Base-by-base conservation (phyloP, 495 filamentous ascomycete species). In the Staphylotrichum longicolle region DNA sequence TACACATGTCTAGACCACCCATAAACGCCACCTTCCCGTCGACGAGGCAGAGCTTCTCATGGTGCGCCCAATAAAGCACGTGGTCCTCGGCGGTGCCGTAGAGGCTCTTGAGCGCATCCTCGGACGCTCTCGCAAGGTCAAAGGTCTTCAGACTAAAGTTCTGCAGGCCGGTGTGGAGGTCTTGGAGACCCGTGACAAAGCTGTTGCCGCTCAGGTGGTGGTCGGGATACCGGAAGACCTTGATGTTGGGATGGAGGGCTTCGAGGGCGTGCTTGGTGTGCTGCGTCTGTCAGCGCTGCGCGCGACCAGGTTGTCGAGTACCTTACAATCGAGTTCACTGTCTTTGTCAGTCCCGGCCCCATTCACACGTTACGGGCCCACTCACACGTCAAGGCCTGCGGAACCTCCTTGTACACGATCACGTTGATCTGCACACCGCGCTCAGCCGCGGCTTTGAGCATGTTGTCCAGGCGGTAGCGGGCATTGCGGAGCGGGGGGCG, bases 331-430 rank as follows among this genome's bases (percentile, higher is more conserved):
- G 91, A 95, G 46, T 87, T 88, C 48, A 95, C 89, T 91, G 67
- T 27, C 11, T 5, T 12, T 0, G 59, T 58, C 11, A 62, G 42
- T 27, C 12, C 11, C 68, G n/a, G 66, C 32, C 40, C 7, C 27
- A 45, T 60, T 15, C 46, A 55, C 50, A 53, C 48, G 49, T 42
- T 20, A 49, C 32, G 32, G 40, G 41, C 3, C 30, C 20, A 85
- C 90, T 81, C 84, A 94, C 91, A 81, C 20, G 91, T 93, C 60
- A 97, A 75, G 12, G 91, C 90, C 67, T 91, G 87, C 2, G 88
- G 85, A 12, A 91, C 92, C 75, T 98, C 93, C 77, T 98, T 98
- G 78, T 98, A 98, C 14, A 98, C 91, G 56, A 96, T 93, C 51
- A 98, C 82, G 64, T 94, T 90, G 62, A 98, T 79, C 52, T 86